Base-by-base conservation (phyloP, 371 early-diverging fungal genomes). In the Rhizomucor pusillus region DNA sequence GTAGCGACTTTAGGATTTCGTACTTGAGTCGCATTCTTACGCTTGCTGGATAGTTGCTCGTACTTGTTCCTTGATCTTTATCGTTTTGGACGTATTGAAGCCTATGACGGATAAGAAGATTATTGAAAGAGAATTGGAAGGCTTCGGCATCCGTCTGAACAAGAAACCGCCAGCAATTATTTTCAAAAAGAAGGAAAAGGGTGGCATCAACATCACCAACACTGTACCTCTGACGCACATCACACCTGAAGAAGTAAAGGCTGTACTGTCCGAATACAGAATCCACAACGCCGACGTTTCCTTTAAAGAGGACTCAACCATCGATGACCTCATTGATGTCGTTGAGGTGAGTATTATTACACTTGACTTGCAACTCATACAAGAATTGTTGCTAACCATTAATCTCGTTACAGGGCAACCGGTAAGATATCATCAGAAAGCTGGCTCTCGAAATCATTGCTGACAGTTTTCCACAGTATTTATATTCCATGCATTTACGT, bases 111-210 rank as follows among this genome's bases (percentile, higher is more conserved):
- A 96, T 67, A 97, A 97, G 74, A 82, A 77, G 37, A 80, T 99
- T 35, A 92, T 99, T 55, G 99, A 99, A 71, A 86, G 82, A 58
- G 99, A 99, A 82, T 78, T 99, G 67, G 99, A 99, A 79, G 93
- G 93, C 0, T 97, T 97, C 52, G 99, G 99, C 50, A 98, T 99
- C 64, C 81, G 99, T 47, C 75, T 99, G 59, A 99, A 99, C 79
- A 91, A 90, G 69, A 69, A 88, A 63, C 93, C 94, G 45, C 99
- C 99, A 43, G 95, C 97, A 65, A 98, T 95, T 65, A 84, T 89
- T 69, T 96, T 95, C 69, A 87, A 84, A 55, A 94, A 93, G 77
- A 93, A 91, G 81, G 95, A 94, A 52, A 89, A 89, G 72, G 97
- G 98, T 56, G 98, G 98, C 47, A 87, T 98, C 67, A 88, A 76